A percentile compares a stretch with the other conserved stretches of the same genome.
Evolutionary conservation across 306 rosid species (phyloP).

Genomic region (Rosa chinensis): DNA sequence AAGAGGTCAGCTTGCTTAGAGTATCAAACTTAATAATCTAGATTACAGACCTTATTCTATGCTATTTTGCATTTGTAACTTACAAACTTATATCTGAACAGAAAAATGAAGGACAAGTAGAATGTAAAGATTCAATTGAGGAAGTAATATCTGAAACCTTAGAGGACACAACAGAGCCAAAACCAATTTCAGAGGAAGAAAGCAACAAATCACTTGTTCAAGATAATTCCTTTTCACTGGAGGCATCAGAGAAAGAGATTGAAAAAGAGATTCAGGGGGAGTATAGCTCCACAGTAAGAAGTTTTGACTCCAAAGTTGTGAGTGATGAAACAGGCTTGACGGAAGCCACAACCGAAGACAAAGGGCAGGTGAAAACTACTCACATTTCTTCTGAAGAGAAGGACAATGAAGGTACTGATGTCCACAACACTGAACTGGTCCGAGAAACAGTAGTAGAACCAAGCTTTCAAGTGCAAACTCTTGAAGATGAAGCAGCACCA

Average conservation of each 20-base stretch:
- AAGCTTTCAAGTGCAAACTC: neutral
- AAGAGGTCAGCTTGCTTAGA: conserved; percentile 26
- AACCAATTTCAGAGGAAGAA: conserved; percentile 25
- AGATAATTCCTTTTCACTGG: conserved; percentile 2
- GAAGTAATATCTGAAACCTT: conserved; percentile 13
- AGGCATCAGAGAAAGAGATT: conserved; percentile 12
- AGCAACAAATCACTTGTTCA: conserved; percentile 7
- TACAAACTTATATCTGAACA: conserved; percentile 12
- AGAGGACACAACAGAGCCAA: conserved; percentile 20
- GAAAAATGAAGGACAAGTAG: conserved; percentile 22
- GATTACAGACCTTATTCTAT: neutral
- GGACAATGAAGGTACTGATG: neutral
- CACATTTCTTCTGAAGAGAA: conserved; percentile 10
- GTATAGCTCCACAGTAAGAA: conserved; percentile 3
- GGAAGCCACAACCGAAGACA: conserved; percentile 20
- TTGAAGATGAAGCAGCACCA: neutral
- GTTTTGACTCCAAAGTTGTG: conserved; percentile 6
- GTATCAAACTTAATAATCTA: conserved; percentile 5
- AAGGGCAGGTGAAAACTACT: conserved; percentile 10
- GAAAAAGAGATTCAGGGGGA: neutral
- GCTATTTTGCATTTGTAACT: neutral
- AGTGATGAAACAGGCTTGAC: conserved; percentile 10
- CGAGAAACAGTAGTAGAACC: conserved; percentile 3
- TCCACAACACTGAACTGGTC: neutral
- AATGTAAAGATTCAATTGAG: conserved; percentile 24